phyloP scores from a whole-genome alignment of 192 early-diverging fungal species.

The Mortierella alpina region DNA sequence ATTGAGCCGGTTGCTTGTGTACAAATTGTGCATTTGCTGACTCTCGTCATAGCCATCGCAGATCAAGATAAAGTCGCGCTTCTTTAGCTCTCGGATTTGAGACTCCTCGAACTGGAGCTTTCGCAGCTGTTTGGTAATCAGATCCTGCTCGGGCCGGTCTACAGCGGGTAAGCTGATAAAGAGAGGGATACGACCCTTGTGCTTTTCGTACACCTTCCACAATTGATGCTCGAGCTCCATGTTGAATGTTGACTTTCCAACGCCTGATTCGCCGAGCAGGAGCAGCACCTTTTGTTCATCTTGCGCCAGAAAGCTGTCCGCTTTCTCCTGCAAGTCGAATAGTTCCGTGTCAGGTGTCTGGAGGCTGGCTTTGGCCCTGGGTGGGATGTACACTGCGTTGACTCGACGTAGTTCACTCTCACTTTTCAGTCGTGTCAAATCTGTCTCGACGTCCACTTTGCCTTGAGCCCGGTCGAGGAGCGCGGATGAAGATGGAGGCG shows the following conservation, averaged over 20 bases:
- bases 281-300: constrained; percentile 6
- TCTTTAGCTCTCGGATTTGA: constrained; percentile 8
- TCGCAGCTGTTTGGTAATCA: constrained; percentile 9
- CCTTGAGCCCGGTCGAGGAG: too few relatives aligned
- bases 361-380: background rate
- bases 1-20: constrained; percentile 6
- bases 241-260: constrained; percentile 10
- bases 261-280: background rate
- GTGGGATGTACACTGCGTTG: constrained; percentile 1
- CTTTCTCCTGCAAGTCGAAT: background rate
- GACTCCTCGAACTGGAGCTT: background rate
- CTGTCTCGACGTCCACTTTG: too few relatives aligned
- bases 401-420: background rate
- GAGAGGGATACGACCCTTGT: constrained; percentile 6
- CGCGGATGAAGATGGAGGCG: too few relatives aligned
- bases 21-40: background rate
- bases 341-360: background rate
- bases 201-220: constrained; percentile 1
- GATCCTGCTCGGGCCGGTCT: background rate
- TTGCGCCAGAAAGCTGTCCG: background rate
- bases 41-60: constrained; percentile 22
- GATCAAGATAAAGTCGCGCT: constrained; percentile 10
- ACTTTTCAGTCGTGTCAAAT: background rate
- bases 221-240: background rate
- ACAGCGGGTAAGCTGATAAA: constrained; percentile 7